phyloP scores from a whole-genome alignment of 371 early-diverging fungal species.

The Mucor ambiguus region DNA sequence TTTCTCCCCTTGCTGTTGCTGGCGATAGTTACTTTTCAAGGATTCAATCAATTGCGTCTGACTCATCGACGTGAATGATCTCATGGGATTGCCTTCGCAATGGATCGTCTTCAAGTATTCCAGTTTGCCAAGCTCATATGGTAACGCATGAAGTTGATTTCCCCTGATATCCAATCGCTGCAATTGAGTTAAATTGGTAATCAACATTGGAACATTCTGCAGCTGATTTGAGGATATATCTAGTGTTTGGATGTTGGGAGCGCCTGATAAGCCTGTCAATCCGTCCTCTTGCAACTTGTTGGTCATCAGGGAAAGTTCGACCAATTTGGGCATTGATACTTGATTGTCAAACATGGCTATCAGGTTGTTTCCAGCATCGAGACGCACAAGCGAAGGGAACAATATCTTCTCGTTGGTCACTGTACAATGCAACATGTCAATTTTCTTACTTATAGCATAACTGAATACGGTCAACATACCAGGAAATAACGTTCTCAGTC shows the following conservation, averaged over 20 bases:
- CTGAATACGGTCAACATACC: conserved; percentile 13
- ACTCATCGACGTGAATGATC: conserved; percentile 49
- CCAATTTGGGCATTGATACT: conserved; percentile 49
- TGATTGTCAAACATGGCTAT: conserved; percentile 30
- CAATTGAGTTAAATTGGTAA: conserved; percentile 42
- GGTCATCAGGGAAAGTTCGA: conserved; percentile 57
- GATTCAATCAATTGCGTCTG: conserved; percentile 54
- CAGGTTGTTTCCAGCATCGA: conserved; percentile 63
- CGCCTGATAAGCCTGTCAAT: conserved; percentile 19
- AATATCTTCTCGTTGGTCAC: conserved; percentile 8
- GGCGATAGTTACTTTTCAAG: conserved; percentile 35
- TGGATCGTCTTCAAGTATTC: conserved; percentile 47
- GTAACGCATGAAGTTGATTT: conserved; percentile 58
- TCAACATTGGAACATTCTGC: conserved; percentile 50
- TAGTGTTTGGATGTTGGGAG: conserved; percentile 58
- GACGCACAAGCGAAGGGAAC: conserved; percentile 48
- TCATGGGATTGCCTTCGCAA: conserved; percentile 64
- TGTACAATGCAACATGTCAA: neutral
- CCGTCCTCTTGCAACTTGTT: conserved; percentile 43
- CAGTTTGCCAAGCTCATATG: conserved; percentile 59
- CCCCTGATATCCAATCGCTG: conserved; percentile 67
- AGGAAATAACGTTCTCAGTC: conserved; percentile 28
- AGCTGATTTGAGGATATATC: conserved; percentile 70
- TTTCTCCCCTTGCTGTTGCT: conserved; percentile 10
- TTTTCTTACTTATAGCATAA: neutral